Evolutionary conservation across 1,139 yeast genomes (phyloP), one percentile per base, ranked within the genome.

Genomic region (Taiozyma sp.): DNA sequence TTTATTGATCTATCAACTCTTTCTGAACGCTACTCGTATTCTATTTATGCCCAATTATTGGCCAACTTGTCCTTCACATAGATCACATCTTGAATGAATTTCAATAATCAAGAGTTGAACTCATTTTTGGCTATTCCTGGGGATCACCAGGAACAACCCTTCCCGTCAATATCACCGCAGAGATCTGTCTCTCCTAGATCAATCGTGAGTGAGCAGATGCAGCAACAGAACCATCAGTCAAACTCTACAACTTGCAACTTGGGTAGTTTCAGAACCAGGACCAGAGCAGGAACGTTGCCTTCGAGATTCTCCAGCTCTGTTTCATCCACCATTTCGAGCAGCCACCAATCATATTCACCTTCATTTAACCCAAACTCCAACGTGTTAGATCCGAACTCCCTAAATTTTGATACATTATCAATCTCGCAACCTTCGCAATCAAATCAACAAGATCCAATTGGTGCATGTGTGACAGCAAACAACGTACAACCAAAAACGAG

Each of bases 201-300:
- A 6, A 51, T 54, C 13, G 37, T 59, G 42, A 55, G 61, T 42
- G 61, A 59, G 34, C 59, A 55, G 39, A 11, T 47, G 14, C 41
- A 40, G 16, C 26, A 34, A n/a, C 39, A 47, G 30, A 32, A 42
- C 24, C 39, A 26, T n/a, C 43, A 47, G 24, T 43, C 50, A 19
- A 48, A 34, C 16, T 22, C 47, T 3, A 45, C 50, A 13, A 47
- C 56, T 1, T 54, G 56, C 43, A 56, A 54, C 41, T 48, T 70
- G 43, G 75, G 75, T 3, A 62, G 64, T 26, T 63, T 68, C 43
- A 62, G 72, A 57, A 54, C 75, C 16, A 69, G 85, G 56, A 73
- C 77, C 54, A 70, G 85, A 58, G 79, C 85, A 4, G 85, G 84
- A 3, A 80, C 85, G 14, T 62, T 77, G 34, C 81, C 83, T 3